Evolutionary conservation across 768 basidiomycete species (phyloP), one percentile per base, ranked within the genome.

Genomic region (Mrakia blollopis): DNA sequence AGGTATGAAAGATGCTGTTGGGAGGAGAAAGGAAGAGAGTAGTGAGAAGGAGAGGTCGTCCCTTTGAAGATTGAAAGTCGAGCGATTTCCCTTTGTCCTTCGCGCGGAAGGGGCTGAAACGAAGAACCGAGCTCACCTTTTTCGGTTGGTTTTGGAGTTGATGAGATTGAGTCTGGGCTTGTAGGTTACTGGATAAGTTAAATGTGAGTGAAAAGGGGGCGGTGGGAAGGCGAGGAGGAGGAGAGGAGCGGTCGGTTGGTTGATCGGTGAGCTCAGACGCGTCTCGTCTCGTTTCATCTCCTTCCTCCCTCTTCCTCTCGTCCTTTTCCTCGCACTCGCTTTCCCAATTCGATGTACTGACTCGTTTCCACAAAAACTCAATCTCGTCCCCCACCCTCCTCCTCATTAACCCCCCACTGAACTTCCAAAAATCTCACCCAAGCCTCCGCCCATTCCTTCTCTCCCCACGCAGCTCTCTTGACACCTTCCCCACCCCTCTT

Each of bases 391-490:
- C n/a, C n/a, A n/a, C n/a, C n/a, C 39, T 39, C 65, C 37, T 39
- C 65, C 65, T 37, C 37, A 7, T 25, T 41, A 3, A 78, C 79
- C 18, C 79, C 84, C 84, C 84, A 83, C 18, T 80, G 74, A 39
- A 80, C 78, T 78, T 84, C 83, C 52, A 86, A 72, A 61, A 84
- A 86, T 73, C 81, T 76, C 0, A 82, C 84, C 81, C 85, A 86
- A 60, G 84, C 80, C 25, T 79, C 79, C 18, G 82, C 83, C 9
- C 85, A 81, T 37, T 80, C 81, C 16, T 74, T 77, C 73, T 82
- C 83, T 0, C 79, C 80, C 81, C 82, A 83, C 18, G 73, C 79
- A 6, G 78, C 79, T 18, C 75, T 74, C 30, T 81, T 80, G n/a
- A 81, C 81, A 0, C 79, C 80, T 35, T 81, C 73, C 44, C 84